A percentile compares a stretch with the other conserved stretches of the same genome.
phyloP scores from a whole-genome alignment of 139 green algal species.

The Pleodorina starrii region DNA sequence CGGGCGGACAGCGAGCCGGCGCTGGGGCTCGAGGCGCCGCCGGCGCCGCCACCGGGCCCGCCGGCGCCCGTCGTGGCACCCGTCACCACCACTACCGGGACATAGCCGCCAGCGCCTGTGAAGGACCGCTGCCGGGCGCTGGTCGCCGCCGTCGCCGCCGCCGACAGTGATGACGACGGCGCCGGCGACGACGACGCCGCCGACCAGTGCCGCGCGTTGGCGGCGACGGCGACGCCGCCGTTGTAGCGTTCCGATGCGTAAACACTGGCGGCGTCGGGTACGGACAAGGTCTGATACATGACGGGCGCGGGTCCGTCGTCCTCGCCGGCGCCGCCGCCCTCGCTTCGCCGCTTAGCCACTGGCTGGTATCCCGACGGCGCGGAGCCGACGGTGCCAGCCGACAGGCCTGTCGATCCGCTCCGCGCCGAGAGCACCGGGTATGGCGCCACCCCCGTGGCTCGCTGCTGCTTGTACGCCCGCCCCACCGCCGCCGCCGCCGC shows the following conservation, averaged over 20 bases:
- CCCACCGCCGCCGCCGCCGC: neutral
- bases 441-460: neutral
- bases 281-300: neutral
- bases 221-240: neutral
- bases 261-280: neutral
- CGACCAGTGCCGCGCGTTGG: neutral
- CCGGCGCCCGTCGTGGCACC: neutral
- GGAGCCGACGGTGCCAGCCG: neutral
- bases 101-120: neutral
- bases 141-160: neutral
- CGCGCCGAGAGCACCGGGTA: neutral
- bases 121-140: constrained; percentile 32
- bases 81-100: neutral
- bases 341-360: neutral
- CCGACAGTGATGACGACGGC: neutral
- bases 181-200: neutral
- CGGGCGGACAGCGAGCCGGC: neutral
- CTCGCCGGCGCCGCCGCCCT: neutral
- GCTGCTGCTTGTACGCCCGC: constrained; percentile 3
- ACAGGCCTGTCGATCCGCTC: neutral
- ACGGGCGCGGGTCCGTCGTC: neutral
- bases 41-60: neutral
- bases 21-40: neutral
- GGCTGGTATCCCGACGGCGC: neutral
- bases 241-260: neutral